Conservation (phyloP, 495 filamentous ascomycete genomes). For the Darksidea phi region DNA sequence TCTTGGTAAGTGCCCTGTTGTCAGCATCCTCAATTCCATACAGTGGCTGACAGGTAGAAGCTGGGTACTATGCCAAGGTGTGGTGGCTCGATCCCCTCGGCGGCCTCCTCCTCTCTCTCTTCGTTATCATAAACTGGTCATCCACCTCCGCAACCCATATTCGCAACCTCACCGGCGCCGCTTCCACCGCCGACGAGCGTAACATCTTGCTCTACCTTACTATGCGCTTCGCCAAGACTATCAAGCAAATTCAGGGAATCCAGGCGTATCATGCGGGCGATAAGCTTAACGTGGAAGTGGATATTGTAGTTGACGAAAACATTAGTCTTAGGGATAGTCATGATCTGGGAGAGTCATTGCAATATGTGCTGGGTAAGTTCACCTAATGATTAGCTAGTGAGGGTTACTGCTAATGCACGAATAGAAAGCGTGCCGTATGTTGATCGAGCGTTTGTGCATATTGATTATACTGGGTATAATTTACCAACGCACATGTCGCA, state of each 20-base stretch:
- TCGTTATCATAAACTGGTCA: conserved; percentile 86
- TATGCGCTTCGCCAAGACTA: conserved; percentile 89
- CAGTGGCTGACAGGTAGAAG: conserved; percentile 25
- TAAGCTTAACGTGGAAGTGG: conserved; percentile 81
- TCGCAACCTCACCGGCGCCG: conserved; percentile 75
- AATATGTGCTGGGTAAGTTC: conserved; percentile 69
- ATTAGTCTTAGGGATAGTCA: conserved; percentile 81
- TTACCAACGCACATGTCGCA: conserved; percentile 84
- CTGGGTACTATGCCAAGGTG: conserved; percentile 70
- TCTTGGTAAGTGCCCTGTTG: conserved; percentile 51
- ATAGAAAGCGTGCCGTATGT: conserved; percentile 66
- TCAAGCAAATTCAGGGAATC: conserved; percentile 82
- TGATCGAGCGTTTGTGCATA: conserved; percentile 71
- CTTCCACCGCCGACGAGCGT: conserved; percentile 74
- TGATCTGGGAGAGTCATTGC: conserved; percentile 82
- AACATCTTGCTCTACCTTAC: conserved; percentile 87
- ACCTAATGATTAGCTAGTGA: not conserved
- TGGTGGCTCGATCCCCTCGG: conserved; percentile 90
- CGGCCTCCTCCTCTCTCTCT: conserved; percentile 73
- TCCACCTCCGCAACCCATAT: conserved; percentile 75
- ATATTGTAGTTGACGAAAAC: conserved; percentile 76
- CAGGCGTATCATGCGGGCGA: conserved; percentile 89
- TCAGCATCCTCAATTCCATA: not conserved
- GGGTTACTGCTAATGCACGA: not conserved
- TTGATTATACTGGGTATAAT: conserved; percentile 80